These are phyloP conservation scores for Cladosporium sp. DNA, from an alignment of 2,329 filamentous ascomycete genomes.

Conservation along the genomic window DNA sequence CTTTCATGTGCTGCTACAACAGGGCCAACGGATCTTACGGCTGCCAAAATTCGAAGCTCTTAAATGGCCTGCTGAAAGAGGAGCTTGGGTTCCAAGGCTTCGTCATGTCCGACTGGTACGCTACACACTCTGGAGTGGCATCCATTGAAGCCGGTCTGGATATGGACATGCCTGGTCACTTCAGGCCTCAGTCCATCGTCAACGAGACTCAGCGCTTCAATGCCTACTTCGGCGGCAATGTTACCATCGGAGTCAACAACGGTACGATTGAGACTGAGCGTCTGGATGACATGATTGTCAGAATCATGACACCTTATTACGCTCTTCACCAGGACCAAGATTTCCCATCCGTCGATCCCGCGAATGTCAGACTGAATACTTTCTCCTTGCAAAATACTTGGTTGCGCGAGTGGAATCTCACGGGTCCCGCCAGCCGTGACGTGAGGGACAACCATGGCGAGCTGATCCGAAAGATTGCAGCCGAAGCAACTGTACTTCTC, in stretches of 20 bases:
- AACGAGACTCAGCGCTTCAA: constrained; percentile 39
- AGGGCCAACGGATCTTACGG: constrained; percentile 59
- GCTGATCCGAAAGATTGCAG: constrained; percentile 52
- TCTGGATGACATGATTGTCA: constrained; percentile 56
- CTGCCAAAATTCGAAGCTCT: constrained; percentile 57
- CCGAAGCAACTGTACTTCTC: constrained; percentile 55
- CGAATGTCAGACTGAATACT: not conserved
- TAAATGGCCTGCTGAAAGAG: constrained; percentile 66
- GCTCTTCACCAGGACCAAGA: constrained; percentile 62
- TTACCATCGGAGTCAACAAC: constrained; percentile 51
- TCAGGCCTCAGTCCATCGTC: constrained; percentile 26
- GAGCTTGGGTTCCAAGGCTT: constrained; percentile 68
- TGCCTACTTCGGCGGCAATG: constrained; percentile 69
- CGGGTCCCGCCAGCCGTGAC: constrained; percentile 49
- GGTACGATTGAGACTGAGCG: constrained; percentile 49
- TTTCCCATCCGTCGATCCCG: constrained; percentile 35
- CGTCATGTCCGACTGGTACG: constrained; percentile 63
- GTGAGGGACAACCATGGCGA: constrained; percentile 52
- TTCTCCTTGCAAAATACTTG: not conserved
- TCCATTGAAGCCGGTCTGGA: constrained; percentile 60
- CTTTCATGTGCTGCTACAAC: constrained; percentile 33
- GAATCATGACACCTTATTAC: constrained; percentile 51
- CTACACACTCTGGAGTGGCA: constrained; percentile 55
- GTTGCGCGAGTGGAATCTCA: constrained; percentile 41
- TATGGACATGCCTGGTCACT: constrained; percentile 67